Evolutionary conservation across 768 basidiomycete genomes (phyloP), one percentile per base, ranked within the genome.

Genomic region (Hydnum rufescens): DNA sequence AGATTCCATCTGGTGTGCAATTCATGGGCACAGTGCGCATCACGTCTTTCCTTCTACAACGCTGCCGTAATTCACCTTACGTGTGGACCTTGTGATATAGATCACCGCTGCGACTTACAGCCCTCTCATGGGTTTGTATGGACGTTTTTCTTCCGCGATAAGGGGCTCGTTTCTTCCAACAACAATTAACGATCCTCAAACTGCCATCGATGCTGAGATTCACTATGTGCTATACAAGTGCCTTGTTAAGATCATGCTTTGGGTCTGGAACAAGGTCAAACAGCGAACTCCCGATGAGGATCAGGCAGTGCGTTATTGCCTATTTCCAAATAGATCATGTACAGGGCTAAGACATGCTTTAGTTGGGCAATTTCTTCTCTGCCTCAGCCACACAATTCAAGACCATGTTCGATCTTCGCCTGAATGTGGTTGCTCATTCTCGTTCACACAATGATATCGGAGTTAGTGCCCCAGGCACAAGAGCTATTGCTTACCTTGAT

Each of bases 201-300:
- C 71, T 51, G 57, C 65, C 32, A 60, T 75, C 53, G 72, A 70
- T 50, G 61, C 84, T 34, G 67, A 66, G 58, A 57, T 84, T 16
- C 74, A 75, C 2, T 79, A 88, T 61, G 64, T 88, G 18, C 65
- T 77, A 3, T 85, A 79, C 69, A 89, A 92, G 63, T 77, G 75
- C 58, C 66, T 90, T 42, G 65, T 71, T 8, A 86, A 79, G 59
- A 71, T 84, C 63, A 72, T 74, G 5, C 57, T 73, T 29, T 90
- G 84, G 83, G 61, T 79, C 8, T 89, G 83, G 80, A 65, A 67
- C 5, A 69, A 60, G 67, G 22, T 64, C 65, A 19, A 39, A 39
- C 36, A 34, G 18, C 16, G 39, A 57, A 56, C 39, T 43, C 5
- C 56, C 58, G 28, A 58, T 59, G 50, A 25, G 30, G 8, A 54